phyloP scores from a whole-genome alignment of 805 yeast species.

The Hanseniaspora osmophila region DNA sequence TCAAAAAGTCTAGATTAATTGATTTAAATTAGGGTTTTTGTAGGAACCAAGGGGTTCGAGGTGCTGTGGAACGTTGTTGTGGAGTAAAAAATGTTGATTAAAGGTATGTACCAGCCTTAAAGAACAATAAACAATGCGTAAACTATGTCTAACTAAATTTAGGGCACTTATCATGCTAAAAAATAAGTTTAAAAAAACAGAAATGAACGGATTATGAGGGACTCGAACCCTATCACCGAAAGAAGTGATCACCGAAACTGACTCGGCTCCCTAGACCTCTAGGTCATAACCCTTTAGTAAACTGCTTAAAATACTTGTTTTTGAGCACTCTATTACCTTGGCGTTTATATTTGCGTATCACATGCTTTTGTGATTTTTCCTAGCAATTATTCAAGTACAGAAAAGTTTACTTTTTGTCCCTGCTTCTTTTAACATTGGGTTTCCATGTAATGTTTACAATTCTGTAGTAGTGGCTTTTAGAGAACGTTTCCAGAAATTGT shows the following conservation, averaged over 20 bases:
- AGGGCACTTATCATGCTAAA: no score
- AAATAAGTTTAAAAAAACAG: no score
- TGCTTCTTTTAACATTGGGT: no score
- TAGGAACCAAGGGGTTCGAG: no score
- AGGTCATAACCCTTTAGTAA: background rate
- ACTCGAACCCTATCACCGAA: slow-evolving; percentile 1
- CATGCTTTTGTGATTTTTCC: background rate
- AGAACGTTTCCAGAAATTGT: no score
- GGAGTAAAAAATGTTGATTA: no score
- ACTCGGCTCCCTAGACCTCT: slow-evolving; percentile 1
- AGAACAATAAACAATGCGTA: background rate
- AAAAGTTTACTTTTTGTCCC: no score
- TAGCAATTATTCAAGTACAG: no score
- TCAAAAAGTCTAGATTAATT: no score
- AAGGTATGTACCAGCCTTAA: background rate
- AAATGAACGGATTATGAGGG: background rate
- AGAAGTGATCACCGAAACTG: slow-evolving; percentile 1
- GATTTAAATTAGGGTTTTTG: no score
- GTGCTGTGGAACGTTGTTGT: no score
- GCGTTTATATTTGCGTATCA: background rate
- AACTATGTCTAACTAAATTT: background rate
- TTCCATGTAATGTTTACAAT: background rate
- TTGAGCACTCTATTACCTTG: background rate
- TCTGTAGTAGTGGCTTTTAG: background rate
- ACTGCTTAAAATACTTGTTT: background rate